Evolutionary conservation across 208 protist species (phyloP).

Genomic region (Acanthamoeba healyi): DNA sequence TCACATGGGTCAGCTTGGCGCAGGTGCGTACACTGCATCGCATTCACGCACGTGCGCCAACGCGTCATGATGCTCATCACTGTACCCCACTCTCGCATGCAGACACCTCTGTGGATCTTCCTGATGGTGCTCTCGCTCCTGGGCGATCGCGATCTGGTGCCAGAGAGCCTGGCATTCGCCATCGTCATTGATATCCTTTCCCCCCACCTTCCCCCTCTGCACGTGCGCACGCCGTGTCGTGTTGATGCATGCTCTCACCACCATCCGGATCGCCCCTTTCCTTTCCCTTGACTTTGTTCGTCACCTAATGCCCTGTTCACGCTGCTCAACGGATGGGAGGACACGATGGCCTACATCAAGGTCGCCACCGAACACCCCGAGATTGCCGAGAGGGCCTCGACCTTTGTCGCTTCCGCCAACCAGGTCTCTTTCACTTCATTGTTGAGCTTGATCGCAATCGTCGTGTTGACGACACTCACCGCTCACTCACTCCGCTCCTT

Average conservation of each 20-base stretch:
- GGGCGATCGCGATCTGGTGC: neutral
- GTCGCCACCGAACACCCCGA: neutral
- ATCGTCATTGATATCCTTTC: slow-evolving; percentile 57
- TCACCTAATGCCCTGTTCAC: slow-evolving; percentile 33
- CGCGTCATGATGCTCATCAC: too few relatives aligned
- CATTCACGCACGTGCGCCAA: too few relatives aligned
- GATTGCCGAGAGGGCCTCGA: slow-evolving; percentile 1
- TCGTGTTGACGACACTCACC: neutral
- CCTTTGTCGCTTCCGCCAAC: slow-evolving; percentile 40
- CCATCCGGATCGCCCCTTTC: too few relatives aligned
- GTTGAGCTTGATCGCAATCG: too few relatives aligned
- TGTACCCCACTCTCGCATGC: too few relatives aligned
- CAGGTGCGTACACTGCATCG: too few relatives aligned
- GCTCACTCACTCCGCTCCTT: neutral
- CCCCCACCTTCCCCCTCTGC: neutral
- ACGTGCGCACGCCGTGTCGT: too few relatives aligned
- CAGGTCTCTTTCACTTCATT: too few relatives aligned
- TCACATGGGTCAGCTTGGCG: neutral
- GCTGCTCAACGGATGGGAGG: slow-evolving; percentile 36
- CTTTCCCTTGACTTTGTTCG: neutral
- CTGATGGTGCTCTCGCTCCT: slow-evolving; percentile 29
- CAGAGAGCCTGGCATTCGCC: neutral
- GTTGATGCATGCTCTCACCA: too few relatives aligned
- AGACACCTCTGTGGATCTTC: slow-evolving; percentile 36
- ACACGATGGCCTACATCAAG: slow-evolving; percentile 59